phyloP scores from a whole-genome alignment of 2,329 filamentous ascomycete species.

The Knufia petricola region DNA sequence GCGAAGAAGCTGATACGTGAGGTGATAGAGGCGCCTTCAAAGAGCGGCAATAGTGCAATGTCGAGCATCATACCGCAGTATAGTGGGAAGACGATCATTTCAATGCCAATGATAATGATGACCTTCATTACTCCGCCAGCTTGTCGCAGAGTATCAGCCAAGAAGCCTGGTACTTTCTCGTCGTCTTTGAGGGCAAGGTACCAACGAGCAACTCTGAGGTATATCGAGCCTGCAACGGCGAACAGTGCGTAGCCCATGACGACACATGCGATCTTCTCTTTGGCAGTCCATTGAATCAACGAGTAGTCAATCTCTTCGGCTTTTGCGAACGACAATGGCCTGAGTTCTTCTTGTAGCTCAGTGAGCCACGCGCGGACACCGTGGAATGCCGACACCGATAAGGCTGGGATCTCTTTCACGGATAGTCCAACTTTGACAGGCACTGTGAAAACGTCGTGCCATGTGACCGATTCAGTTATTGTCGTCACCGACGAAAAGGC shows the following conservation, averaged over 20 bases:
- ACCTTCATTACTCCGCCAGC: slow-evolving; percentile 96
- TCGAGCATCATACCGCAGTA: slow-evolving; percentile 92
- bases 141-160: slow-evolving; percentile 79
- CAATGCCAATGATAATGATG: slow-evolving; percentile 94
- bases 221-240: slow-evolving; percentile 63
- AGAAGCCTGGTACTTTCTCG: slow-evolving; percentile 56
- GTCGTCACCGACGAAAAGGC: not conserved
- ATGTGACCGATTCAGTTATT: not conserved
- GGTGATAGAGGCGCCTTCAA: slow-evolving; percentile 66
- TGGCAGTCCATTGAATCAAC: slow-evolving; percentile 59
- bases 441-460: not conserved
- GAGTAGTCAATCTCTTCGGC: slow-evolving; percentile 37
- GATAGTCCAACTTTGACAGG: not conserved
- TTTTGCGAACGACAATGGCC: slow-evolving; percentile 3
- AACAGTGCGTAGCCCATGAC: slow-evolving; percentile 71
- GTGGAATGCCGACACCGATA: not conserved
- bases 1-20: slow-evolving; percentile 70
- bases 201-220: slow-evolving; percentile 63
- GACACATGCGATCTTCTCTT: slow-evolving; percentile 64
- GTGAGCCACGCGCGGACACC: not conserved
- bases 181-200: slow-evolving; percentile 50
- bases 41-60: slow-evolving; percentile 76
- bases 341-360: slow-evolving; percentile 1
- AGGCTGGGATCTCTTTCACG: not conserved
- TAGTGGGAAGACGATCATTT: slow-evolving; percentile 94